phyloP scores from a whole-genome alignment of 768 basidiomycete genomes.

The Pholiota conissans region DNA sequence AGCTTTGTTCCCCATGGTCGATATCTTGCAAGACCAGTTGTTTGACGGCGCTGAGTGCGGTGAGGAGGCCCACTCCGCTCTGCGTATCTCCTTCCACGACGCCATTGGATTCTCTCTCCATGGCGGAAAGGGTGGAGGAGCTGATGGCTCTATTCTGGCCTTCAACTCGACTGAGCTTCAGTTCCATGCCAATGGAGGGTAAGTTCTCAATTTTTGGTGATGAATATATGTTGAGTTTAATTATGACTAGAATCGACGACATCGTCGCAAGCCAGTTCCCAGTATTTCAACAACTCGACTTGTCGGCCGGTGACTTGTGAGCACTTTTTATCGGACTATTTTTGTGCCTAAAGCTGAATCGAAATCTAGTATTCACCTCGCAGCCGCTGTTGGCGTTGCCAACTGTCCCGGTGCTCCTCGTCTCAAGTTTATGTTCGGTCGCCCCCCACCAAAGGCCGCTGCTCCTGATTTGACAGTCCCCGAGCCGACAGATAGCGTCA shows the following conservation, averaged over 20 bases:
- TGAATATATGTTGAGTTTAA: not conserved
- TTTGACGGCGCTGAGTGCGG: constrained; percentile 33
- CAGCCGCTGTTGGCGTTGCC: constrained; percentile 24
- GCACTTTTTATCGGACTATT: not conserved
- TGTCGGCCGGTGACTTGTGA: constrained; percentile 21
- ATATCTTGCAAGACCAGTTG: constrained; percentile 29
- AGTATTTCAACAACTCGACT: constrained; percentile 10
- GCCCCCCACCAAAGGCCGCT: constrained; percentile 21
- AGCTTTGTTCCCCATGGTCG: constrained; percentile 21
- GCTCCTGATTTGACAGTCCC: constrained; percentile 23
- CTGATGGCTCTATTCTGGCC: constrained; percentile 27
- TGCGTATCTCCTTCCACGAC: constrained; percentile 24
- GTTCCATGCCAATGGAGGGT: constrained; percentile 20
- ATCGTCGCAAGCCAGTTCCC: constrained; percentile 19
- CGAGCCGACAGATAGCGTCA: constrained; percentile 23
- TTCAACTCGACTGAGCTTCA: constrained; percentile 24
- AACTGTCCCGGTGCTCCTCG: constrained; percentile 38
- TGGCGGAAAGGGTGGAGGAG: constrained; percentile 27
- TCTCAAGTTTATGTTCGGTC: constrained; percentile 30
- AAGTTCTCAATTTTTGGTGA: not conserved
- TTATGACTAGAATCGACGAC: constrained; percentile 16
- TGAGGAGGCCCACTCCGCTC: constrained; percentile 26
- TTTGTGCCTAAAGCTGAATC: not conserved
- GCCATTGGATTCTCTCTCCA: constrained; percentile 19
- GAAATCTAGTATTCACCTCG: constrained; percentile 16